A percentile compares a stretch with the other conserved stretches of the same genome.
Evolutionary conservation across 2,329 filamentous ascomycete genomes (phyloP).

Genomic region (Pestalotiopsis sp.): DNA sequence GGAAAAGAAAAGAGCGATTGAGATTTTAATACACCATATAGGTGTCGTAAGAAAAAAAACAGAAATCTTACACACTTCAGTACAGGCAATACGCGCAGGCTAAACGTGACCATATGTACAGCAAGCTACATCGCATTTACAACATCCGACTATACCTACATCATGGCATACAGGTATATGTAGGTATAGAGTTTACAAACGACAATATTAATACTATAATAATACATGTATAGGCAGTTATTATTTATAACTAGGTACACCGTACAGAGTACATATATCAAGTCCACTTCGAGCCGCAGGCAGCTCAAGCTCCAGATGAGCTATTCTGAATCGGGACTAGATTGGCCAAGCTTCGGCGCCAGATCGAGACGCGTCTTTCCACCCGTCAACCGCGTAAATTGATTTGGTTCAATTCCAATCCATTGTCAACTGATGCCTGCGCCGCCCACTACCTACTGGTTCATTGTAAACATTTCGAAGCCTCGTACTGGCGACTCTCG

Average conservation of each 20-base stretch:
- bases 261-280: neutral
- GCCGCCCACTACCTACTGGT: neutral
- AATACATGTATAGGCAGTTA: too few relatives aligned
- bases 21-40: neutral
- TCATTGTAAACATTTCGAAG: neutral
- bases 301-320: neutral
- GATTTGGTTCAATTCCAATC: conserved; percentile 16
- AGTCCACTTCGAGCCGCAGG: neutral
- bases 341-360: neutral
- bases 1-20: neutral
- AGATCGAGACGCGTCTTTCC: conserved; percentile 23
- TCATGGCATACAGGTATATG: too few relatives aligned
- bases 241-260: neutral
- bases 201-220: too few relatives aligned
- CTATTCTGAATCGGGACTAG: conserved; percentile 12
- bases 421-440: neutral
- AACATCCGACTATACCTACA: too few relatives aligned
- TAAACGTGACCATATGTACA: too few relatives aligned
- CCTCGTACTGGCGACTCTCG: neutral
- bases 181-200: too few relatives aligned
- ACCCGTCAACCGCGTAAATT: conserved; percentile 32
- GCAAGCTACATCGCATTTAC: too few relatives aligned
- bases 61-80: too few relatives aligned
- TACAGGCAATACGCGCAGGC: too few relatives aligned
- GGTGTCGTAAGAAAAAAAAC: too few relatives aligned